A percentile compares a stretch with the other conserved stretches of the same genome.
Evolutionary conservation across 495 filamentous ascomycete genomes (phyloP).

Genomic region (Talaromyces trachyspermus): DNA sequence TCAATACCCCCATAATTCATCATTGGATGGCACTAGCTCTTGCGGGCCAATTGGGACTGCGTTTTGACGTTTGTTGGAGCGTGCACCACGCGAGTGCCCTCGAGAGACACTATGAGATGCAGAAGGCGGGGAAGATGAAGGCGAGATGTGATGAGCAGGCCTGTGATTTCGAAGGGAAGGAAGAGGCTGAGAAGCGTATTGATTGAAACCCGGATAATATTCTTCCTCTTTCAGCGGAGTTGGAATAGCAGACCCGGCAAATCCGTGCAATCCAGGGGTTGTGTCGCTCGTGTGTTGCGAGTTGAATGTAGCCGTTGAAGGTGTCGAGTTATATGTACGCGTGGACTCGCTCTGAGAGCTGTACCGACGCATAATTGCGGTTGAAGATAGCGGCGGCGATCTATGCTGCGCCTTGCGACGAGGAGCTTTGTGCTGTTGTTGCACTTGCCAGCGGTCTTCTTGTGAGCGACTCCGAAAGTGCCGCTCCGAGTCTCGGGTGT

Average conservation of each 20-base stretch:
- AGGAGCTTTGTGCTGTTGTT: not conserved
- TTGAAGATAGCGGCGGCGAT: conserved; percentile 35
- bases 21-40: conserved; percentile 37
- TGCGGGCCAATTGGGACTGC: conserved; percentile 15
- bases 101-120: conserved; percentile 3
- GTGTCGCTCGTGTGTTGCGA: conserved; percentile 35
- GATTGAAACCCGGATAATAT: conserved; percentile 12
- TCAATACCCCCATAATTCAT: conserved; percentile 37
- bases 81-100: not conserved
- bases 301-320: conserved; percentile 20
- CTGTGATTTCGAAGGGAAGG: not conserved
- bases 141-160: not conserved
- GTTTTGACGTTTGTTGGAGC: conserved; percentile 16
- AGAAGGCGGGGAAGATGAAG: conserved; percentile 1
- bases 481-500: not conserved
- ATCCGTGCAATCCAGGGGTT: conserved; percentile 18
- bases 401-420: too few relatives aligned
- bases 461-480: not conserved
- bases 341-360: conserved; percentile 27
- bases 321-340: conserved; percentile 20
- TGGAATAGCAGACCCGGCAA: conserved; percentile 24
- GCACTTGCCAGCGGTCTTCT: not conserved
- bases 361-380: conserved; percentile 37
- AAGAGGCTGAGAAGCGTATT: not conserved
- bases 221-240: conserved; percentile 21